phyloP scores from a whole-genome alignment of 192 early-diverging fungal genomes.

The Coemansia sp. region DNA sequence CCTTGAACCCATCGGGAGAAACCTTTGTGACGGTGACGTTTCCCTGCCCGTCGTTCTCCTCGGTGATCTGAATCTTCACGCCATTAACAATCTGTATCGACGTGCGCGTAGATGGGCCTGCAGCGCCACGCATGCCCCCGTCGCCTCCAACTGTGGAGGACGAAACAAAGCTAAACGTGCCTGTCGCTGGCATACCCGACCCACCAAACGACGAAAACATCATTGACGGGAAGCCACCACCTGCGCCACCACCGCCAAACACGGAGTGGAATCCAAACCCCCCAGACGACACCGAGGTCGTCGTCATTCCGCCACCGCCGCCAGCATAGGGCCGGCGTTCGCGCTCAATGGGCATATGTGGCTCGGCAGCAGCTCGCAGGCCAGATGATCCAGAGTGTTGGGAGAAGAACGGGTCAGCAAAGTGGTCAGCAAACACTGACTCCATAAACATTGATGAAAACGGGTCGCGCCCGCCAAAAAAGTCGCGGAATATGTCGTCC shows the following conservation, averaged over 20 bases:
- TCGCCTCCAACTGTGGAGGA: constrained; percentile 34
- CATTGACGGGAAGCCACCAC: constrained; percentile 19
- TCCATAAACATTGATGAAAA: constrained; percentile 44
- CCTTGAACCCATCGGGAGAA: constrained; percentile 36
- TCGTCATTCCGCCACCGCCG: constrained; percentile 1
- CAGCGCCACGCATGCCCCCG: constrained; percentile 24
- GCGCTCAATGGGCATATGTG: constrained; percentile 19
- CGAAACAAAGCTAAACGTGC: constrained; percentile 53
- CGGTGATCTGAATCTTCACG: constrained; percentile 37
- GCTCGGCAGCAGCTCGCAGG: constrained; percentile 9
- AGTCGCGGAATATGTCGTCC: constrained; percentile 48
- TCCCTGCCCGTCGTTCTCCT: constrained; percentile 47
- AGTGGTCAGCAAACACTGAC: constrained; percentile 33
- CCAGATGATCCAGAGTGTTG: constrained; percentile 18
- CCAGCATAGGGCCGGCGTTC: constrained; percentile 40
- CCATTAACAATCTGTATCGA: constrained; percentile 47
- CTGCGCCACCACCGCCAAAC: constrained; percentile 28
- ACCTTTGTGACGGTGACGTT: constrained; percentile 45
- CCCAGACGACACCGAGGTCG: neutral
- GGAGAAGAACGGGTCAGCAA: constrained; percentile 42
- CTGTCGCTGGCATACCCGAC: constrained; percentile 23
- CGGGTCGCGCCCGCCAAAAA: constrained; percentile 48
- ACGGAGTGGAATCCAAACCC: constrained; percentile 33
- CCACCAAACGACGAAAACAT: constrained; percentile 31
- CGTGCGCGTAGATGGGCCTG: constrained; percentile 35